Evolutionary conservation across 2,329 filamentous ascomycete genomes (phyloP).

Genomic region (Aspergillus sp.): DNA sequence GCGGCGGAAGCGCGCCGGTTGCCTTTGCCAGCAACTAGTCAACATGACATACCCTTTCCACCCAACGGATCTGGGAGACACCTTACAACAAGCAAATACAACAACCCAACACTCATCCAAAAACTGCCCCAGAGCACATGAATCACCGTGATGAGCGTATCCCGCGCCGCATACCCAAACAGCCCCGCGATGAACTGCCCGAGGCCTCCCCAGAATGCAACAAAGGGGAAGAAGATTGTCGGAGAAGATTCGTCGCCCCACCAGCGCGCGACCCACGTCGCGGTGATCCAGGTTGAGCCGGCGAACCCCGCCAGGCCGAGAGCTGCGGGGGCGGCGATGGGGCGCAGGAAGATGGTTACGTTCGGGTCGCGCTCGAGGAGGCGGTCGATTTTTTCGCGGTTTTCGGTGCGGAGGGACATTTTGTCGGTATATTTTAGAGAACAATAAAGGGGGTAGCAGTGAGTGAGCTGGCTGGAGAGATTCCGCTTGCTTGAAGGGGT

Average conservation of each 20-base stretch:
- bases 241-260: background rate
- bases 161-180: background rate
- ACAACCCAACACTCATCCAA: slow-evolving; percentile 9
- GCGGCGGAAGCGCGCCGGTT: background rate
- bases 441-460: no score
- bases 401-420: slow-evolving; percentile 3
- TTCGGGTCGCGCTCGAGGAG: slow-evolving; percentile 4
- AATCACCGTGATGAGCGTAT: slow-evolving; percentile 4
- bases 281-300: slow-evolving; percentile 7
- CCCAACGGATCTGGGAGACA: no score
- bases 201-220: slow-evolving; percentile 3
- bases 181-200: slow-evolving; percentile 4
- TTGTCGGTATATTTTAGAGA: background rate
- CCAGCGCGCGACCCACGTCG: slow-evolving; percentile 1
- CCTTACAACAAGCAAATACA: slow-evolving; percentile 9
- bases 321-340: slow-evolving; percentile 4
- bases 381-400: slow-evolving; percentile 1
- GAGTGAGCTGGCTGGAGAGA: no score
- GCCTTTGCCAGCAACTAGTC: background rate
- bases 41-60: no score
- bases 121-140: slow-evolving; percentile 9
- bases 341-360: slow-evolving; percentile 7
- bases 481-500: no score
- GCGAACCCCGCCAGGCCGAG: slow-evolving; percentile 6
- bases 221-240: slow-evolving; percentile 10